Base-by-base conservation (phyloP, 2,329 filamentous ascomycete genomes). In the Exophiala mesophila region DNA sequence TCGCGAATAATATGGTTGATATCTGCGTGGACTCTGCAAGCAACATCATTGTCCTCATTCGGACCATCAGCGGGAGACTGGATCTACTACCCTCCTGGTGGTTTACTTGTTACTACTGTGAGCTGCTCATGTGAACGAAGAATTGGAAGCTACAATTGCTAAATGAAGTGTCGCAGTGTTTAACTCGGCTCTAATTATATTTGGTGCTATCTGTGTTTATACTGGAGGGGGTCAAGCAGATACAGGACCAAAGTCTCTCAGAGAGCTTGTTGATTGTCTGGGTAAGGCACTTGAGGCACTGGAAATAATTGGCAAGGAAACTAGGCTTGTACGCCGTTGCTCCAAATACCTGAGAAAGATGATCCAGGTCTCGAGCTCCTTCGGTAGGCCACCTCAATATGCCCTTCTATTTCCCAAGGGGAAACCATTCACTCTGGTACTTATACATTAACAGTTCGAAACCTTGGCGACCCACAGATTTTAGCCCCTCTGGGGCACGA, bases 271-370 rank as follows among this genome's bases (percentile, higher is more conserved):
- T 7, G 26, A 5, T 16, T 33, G 26, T 16, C 15, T 32, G n/a
- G 17, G 33, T 16, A 40, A 8, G 12, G 37, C n/a, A 5, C 37
- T 40, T n/a, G 26, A 40, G 19, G 28, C 26, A 4, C 37, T 40
- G 9, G 37, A 40, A n/a, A 33, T 40, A 4, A 33, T 33, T 33
- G 37, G 37, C 7, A 33, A 33, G 16, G 24, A 33, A 3, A 32
- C 26, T 13, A 23, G 26, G 8, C 5, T 40, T 33, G 37, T 40
- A 10, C 24, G 37, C 5, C 8, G 37, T 13, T 40, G 37, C 23
- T 40, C 37, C 3, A 40, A 40, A 20, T 40, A 40, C 13, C 19
- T 40, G 37, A 40, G 10, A 10, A 40, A 40, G 29, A 40, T 40
- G n/a, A 40, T 40, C n/a, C 37, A 34, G 9, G 28, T 40, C n/a